Evolutionary conservation across 2,329 filamentous ascomycete species (phyloP), one percentile per base, ranked within the genome.

Genomic region (Colletotrichum cereale): DNA sequence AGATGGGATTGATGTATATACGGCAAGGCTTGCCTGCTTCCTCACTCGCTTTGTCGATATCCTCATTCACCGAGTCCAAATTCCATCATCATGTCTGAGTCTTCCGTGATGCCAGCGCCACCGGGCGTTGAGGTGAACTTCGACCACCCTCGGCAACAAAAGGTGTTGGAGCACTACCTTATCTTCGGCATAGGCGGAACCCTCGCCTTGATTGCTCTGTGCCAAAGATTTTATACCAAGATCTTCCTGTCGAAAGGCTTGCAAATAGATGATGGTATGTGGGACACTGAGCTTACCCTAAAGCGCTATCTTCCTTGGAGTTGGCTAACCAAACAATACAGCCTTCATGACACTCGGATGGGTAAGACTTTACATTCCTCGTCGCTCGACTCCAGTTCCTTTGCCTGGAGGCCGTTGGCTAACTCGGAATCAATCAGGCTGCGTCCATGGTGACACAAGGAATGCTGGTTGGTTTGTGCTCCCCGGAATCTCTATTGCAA

Each of bases 151-250:
- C 60, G 68, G 48, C 68, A 66, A n/a, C 74, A 67, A 18, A 65
- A 72, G 16, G 72, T 74, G 24, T 24, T 72, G 12, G 73, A 75
- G 52, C 74, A 76, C 62, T 77, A 77, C 53, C 21, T 74, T 14
- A 44, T 77, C 8, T 75, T 73, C 34, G 75, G 71, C 26, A 60
- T 76, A 24, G 64, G 72, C 12, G 72, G 72, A 2, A 48, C 62
- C 0, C 66, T 77, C 6, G 74, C 76, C 1, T 55, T 72, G 0
- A 42, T 76, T 2, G 62, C 73, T 14, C 12, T 77, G 21, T 3
- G 56, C 6, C 76, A 77, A 50, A 62, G 76, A 14, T 66, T 75
- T 2, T 77, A 77, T 60, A 80, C 79, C 3, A 80, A 80, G 63
- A 53, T 79, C 0, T 78, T 65, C 34, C 56, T 77, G 11, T 68